A percentile compares a stretch with the other conserved stretches of the same genome.
Evolutionary conservation across 208 protist genomes (phyloP).

Genomic region (Balamuthia mandrillaris): DNA sequence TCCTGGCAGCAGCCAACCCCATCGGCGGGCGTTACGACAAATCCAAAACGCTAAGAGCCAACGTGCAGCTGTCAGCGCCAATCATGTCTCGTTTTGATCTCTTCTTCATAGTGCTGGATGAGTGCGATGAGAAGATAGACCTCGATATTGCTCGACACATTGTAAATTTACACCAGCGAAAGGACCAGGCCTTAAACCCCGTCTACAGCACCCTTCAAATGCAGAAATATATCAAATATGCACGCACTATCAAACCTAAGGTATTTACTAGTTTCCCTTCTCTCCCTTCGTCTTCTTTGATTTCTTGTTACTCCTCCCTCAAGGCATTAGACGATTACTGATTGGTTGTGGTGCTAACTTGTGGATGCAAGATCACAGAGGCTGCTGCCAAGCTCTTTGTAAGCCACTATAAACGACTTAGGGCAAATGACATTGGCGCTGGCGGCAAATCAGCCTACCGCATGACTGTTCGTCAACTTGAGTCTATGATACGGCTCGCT

Average conservation of each 20-base stretch:
- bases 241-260: slow-evolving; percentile 83
- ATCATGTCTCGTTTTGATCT: slow-evolving; percentile 99
- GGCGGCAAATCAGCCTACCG: slow-evolving; percentile 78
- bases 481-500: slow-evolving; percentile 97
- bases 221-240: slow-evolving; percentile 85
- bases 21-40: slow-evolving; percentile 93
- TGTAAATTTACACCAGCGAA: slow-evolving; percentile 47
- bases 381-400: slow-evolving; percentile 84
- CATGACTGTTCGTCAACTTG: slow-evolving; percentile 98
- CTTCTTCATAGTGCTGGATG: slow-evolving; percentile 98
- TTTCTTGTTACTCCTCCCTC: not conserved
- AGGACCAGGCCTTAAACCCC: slow-evolving; percentile 46
- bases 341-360: not conserved
- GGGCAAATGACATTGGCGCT: slow-evolving; percentile 81
- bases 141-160: slow-evolving; percentile 84
- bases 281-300: not conserved
- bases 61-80: slow-evolving; percentile 72
- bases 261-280: slow-evolving; percentile 1
- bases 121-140: slow-evolving; percentile 92
- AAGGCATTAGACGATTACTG: not conserved
- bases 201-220: slow-evolving; percentile 41
- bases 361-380: slow-evolving; percentile 69
- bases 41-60: slow-evolving; percentile 76
- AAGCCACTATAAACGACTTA: slow-evolving; percentile 84
- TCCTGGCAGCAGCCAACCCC: slow-evolving; percentile 97